Evolutionary conservation across 768 basidiomycete genomes (phyloP), one percentile per base, ranked within the genome.

Genomic region (Mycena pura): DNA sequence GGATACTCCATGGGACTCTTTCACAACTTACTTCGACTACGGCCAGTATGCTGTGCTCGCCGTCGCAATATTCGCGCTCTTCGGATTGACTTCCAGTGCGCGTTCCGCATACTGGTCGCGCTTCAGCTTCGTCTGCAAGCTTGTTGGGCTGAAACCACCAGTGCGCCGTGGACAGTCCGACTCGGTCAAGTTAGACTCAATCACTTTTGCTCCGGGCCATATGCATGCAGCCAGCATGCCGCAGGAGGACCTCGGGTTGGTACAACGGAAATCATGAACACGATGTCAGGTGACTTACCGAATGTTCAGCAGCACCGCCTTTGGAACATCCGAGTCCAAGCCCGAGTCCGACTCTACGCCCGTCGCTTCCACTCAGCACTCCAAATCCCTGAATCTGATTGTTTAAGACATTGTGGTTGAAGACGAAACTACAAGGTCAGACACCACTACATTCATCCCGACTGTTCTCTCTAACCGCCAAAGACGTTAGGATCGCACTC

Each of bases 21-120:
- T 60, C 44, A 60, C 49, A 24, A 60, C 58, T n/a, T 60, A 60
- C 47, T 60, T 52, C 28, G 58, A 52, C 27, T 46, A 60, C 11
- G 50, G 49, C 25, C 58, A 60, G 17, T 45, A 45, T 15, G 43
- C 50, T 27, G 34, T 60, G n/a, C 50, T 60, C n/a, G 49, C 58
- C 21, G n/a, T 60, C 27, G 58, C 58, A 11, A 60, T 60, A 48
- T 60, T 60, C 34, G 58, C 43, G 1, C 50, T 60, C 27, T 60
- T 60, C 44, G 58, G 58, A 17, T 25, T 52, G 34, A 60, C 49
- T 9, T 28, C 58, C 4, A 60, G 50, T 24, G 58, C 58, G 44
- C 57, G 57, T 4, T 32, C 57, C 24, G 57, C 47, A 24, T 58
- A 58, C 19, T 50, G 57, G 57, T 50, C 57, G n/a, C 57, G 48